A percentile compares a stretch with the other conserved stretches of the same genome.
phyloP scores from a whole-genome alignment of 257 asterid species.

The Nicotiana otophora region DNA sequence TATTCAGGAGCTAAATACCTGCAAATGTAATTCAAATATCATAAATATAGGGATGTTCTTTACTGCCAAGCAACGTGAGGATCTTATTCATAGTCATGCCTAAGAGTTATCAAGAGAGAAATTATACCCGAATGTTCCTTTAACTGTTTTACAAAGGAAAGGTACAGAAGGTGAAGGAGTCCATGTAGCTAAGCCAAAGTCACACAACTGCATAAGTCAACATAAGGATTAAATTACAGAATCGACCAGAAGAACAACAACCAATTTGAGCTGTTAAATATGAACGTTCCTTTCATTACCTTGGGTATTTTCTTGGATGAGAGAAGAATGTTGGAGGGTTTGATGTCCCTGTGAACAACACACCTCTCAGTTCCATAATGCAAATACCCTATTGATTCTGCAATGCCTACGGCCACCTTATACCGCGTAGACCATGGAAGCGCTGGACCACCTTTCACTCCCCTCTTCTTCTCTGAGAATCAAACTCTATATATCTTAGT shows the following conservation, averaged over 20 bases:
- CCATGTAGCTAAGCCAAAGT: constrained; percentile 94
- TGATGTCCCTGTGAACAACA: constrained; percentile 87
- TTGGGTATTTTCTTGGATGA: constrained; percentile 70
- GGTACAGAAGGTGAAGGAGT: constrained; percentile 86
- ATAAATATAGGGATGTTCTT: not conserved
- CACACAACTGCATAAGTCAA: constrained; percentile 55
- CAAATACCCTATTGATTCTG: constrained; percentile 69
- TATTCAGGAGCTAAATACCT: constrained; percentile 94
- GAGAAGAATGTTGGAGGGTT: constrained; percentile 90
- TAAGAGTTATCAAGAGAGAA: not conserved
- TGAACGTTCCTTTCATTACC: constrained; percentile 27
- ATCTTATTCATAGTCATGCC: not conserved
- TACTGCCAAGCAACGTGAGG: not conserved
- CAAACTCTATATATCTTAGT: constrained; percentile 15
- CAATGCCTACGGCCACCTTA: constrained; percentile 69
- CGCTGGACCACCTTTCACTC: constrained; percentile 43
- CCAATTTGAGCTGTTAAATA: not conserved
- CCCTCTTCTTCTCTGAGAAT: constrained; percentile 61
- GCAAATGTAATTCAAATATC: constrained; percentile 5
- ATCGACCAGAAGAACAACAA: not conserved
- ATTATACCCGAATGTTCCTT: constrained; percentile 89
- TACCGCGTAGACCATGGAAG: constrained; percentile 67
- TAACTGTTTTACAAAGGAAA: constrained; percentile 89
- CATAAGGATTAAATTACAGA: constrained; percentile 3
- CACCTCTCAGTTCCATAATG: constrained; percentile 84